Base-by-base conservation (phyloP, 768 basidiomycete species). In the Boletus coccyginus region DNA sequence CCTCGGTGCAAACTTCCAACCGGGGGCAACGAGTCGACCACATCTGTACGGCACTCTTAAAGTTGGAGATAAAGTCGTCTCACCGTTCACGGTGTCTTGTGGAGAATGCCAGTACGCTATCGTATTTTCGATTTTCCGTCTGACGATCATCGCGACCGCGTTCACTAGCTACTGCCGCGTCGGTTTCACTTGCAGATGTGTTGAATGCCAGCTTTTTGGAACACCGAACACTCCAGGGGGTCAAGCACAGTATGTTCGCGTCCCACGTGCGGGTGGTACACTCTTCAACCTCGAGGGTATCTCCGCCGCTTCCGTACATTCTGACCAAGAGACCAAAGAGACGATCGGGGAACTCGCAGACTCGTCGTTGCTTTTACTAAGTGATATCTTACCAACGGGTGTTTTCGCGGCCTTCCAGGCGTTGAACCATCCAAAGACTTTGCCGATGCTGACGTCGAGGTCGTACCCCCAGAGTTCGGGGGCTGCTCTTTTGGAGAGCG, bases 351-450 rank as follows among this genome's bases (percentile, higher is more conserved):
- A 66, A 11, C 70, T 90, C 6, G 66, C 82, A 5, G 87, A 91
- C 60, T 81, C 79, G 39, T 87, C 88, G 1, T 74, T 91, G 44
- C 77, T 92, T 21, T 74, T 92, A 53, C 75, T 92, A 9, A 86
- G 87, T 11, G 90, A 92, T 63, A 90, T 91, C 63, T 77, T 91
- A 14, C 90, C 90, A 4, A 92, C 90, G 0, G 89, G 88, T 5
- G 81, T 87, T 16, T 92, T 90, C 62, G 89, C 89, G 10, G 86
- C 85, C 3, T 65, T 84, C 55, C 90, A 91, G 67, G 83, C 84
- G 3, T 63, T 90, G 55, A 82, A 83, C 55, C 88, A 92, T 63
- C 85, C 88, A 5, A 92, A 91, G 71, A 74, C 85, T 6, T 72
- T 77, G 19, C 82, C 88, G 10, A 75, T 86, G 27, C 61, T 88